Base-by-base conservation (phyloP, 2,329 filamentous ascomycete genomes). In the Colletotrichum sp. region DNA sequence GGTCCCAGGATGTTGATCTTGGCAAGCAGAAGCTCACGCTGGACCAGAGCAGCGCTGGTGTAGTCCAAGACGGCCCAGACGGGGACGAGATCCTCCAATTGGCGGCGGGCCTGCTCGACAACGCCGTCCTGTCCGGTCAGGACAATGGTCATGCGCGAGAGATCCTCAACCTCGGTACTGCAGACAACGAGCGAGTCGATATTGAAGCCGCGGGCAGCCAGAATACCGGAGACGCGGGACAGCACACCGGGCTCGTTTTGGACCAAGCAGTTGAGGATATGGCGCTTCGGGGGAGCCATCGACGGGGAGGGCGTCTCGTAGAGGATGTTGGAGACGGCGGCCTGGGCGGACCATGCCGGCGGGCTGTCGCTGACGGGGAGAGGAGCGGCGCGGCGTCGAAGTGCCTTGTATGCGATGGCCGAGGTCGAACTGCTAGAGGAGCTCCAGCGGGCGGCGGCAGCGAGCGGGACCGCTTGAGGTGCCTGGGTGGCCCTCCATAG, bases 41-140 rank as follows among this genome's bases (percentile, higher is more conserved):
- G 97, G 25, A 99, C 97, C 29, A 99, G 92, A 4, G 97, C 95
- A 7, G 97, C 93, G 77, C 93, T 91, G 76, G 96, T 99, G 88
- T 99, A 99, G 87, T 99, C 97, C 74, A 99, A 89, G 39, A 99
- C 97, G 69, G 97, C 97, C 97, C 97, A 99, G 75, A 99, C 97
- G 29, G 97, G 97, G 29, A 99, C 97, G 67, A 99, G 89, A 82
- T 99, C 97, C 87, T 99, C 97, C 72, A 99, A 89, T 88, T 99
- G 97, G 78, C 97, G 91, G 78, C 97, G 93, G 72, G 97, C 97
- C 88, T 99, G 97, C 90, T 99, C 97, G 32, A 99, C 96, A 44
- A 99, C 96, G 71, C 96, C 96, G 82, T 99, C 97, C 87, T 98
- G 96, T 16, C 97, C 97, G 72, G 96, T 96, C 69, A 99, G 90